These are phyloP conservation scores for Pseudogymnoascus sp. DNA, from an alignment of 2,329 filamentous ascomycete species.

Conservation along the genomic window DNA sequence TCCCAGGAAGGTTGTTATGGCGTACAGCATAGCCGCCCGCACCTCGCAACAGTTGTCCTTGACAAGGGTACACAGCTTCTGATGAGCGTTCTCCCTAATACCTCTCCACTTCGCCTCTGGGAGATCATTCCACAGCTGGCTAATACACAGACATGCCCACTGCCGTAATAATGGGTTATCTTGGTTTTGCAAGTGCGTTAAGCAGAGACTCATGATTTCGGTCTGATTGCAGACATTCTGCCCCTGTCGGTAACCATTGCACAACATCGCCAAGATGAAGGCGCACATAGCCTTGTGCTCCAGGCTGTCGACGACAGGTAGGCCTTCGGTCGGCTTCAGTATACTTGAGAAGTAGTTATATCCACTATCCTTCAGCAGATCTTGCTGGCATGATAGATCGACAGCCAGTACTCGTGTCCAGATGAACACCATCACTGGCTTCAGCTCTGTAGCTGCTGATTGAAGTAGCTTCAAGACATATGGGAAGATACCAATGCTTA, in stretches of 20 bases:
- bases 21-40: constrained; percentile 84
- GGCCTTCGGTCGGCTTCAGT: constrained; percentile 71
- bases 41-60: constrained; percentile 89
- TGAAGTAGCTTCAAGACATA: constrained; percentile 97
- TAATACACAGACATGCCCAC: constrained; percentile 92
- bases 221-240: constrained; percentile 86
- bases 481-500: constrained; percentile 97
- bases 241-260: constrained; percentile 86
- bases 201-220: constrained; percentile 81
- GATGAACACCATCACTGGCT: constrained; percentile 99
- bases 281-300: constrained; percentile 99
- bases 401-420: constrained; percentile 95
- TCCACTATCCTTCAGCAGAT: constrained; percentile 92
- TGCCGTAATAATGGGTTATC: constrained; percentile 85
- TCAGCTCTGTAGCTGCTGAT: constrained; percentile 87
- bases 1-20: constrained; percentile 86
- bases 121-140: constrained; percentile 86
- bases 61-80: constrained; percentile 69
- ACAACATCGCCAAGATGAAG: constrained; percentile 95
- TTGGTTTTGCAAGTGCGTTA: constrained; percentile 73
- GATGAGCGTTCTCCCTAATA: constrained; percentile 79
- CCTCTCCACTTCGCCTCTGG: constrained; percentile 92
- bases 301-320: constrained; percentile 79
- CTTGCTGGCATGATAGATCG: constrained; percentile 85
- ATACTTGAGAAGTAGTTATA: constrained; percentile 96